Conservation (phyloP, 352 stramenopile species). For the Phytopythium vexans region DNA sequence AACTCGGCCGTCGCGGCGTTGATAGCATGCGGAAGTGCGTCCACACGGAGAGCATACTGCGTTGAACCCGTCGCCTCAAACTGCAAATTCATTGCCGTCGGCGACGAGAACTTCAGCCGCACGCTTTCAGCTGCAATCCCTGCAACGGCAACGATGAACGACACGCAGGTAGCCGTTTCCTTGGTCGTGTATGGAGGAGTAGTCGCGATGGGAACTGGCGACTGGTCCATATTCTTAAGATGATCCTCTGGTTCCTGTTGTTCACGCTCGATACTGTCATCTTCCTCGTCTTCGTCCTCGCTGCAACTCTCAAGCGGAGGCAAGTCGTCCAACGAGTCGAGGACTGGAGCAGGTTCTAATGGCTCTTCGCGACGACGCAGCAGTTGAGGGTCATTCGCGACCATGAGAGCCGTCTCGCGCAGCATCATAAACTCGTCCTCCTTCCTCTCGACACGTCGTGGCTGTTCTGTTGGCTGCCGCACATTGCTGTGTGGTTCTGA, state of each 20-base stretch:
- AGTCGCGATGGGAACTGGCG: background rate
- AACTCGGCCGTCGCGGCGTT: conserved; percentile 28
- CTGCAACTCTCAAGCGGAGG: conserved; percentile 56
- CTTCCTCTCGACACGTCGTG: background rate
- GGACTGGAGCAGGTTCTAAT: background rate
- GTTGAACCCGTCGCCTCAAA: conserved; percentile 17
- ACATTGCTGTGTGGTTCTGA: conserved; percentile 4
- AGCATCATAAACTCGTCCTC: conserved; percentile 59
- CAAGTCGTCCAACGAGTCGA: conserved; percentile 35
- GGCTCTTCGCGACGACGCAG: conserved; percentile 5
- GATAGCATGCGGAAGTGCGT: conserved; percentile 24
- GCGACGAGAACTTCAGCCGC: conserved; percentile 32
- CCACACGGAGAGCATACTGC: conserved; percentile 31
- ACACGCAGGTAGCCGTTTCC: conserved; percentile 38
- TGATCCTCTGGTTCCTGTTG: conserved; percentile 1
- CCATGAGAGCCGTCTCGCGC: conserved; percentile 62
- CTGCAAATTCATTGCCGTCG: conserved; percentile 24
- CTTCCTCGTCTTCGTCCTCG: conserved; percentile 35
- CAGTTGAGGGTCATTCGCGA: conserved; percentile 54
- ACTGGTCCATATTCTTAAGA: background rate
- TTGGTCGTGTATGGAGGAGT: conserved; percentile 37
- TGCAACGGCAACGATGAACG: conserved; percentile 46
- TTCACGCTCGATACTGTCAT: conserved; percentile 6
- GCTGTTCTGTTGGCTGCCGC: background rate
- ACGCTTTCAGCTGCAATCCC: conserved; percentile 34